phyloP scores from a whole-genome alignment of 2,329 filamentous ascomycete species.

The Coniochaeta prunicola region DNA sequence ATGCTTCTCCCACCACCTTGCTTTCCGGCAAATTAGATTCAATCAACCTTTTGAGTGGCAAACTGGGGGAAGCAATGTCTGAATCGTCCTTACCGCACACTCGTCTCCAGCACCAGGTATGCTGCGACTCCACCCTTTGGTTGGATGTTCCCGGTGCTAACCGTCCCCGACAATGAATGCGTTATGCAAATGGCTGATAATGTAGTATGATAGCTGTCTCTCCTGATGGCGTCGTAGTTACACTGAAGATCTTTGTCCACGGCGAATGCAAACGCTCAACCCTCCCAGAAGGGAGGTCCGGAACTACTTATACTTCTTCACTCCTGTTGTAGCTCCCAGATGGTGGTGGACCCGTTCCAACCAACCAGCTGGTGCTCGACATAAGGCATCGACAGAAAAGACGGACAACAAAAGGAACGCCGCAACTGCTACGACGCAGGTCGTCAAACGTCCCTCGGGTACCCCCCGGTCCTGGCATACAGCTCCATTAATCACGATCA shows the following conservation, averaged over 20 bases:
- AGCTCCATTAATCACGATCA: conserved; percentile 2
- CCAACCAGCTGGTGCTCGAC: not conserved
- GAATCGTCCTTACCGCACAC: not conserved
- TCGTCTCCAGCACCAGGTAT: not conserved
- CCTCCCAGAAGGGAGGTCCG: conserved; percentile 3
- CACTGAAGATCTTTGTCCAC: not conserved
- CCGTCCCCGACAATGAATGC: not conserved
- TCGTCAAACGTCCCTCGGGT: not conserved
- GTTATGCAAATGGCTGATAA: not conserved
- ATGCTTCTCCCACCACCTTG: not conserved
- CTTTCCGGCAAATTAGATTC: not conserved
- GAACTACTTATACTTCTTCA: conserved; percentile 21
- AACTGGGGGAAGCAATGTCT: not conserved
- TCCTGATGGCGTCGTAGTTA: not conserved
- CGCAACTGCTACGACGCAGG: not conserved
- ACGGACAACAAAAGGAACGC: not conserved
- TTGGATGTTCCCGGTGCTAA: not conserved
- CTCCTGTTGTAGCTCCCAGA: not conserved
- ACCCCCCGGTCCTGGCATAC: not conserved
- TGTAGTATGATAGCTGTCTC: not conserved
- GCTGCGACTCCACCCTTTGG: not conserved
- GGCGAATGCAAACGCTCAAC: not conserved
- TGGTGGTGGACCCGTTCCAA: not conserved
- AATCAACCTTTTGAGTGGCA: not conserved
- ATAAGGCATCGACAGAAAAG: not conserved